Evolutionary conservation across 371 early-diverging fungal genomes (phyloP).

Genomic region (Rhizopus stolonifer): DNA sequence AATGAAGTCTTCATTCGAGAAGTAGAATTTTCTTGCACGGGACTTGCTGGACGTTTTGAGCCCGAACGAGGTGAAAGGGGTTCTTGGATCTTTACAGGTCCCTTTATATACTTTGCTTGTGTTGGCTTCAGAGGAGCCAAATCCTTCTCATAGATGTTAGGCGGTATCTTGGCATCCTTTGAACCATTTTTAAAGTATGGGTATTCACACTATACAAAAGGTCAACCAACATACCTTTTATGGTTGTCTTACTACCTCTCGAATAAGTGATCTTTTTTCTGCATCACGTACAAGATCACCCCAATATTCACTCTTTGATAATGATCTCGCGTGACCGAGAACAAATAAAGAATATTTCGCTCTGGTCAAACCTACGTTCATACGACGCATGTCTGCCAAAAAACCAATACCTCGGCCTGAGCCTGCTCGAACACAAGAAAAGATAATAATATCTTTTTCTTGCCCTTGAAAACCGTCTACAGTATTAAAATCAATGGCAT

Average conservation of each 20-base stretch:
- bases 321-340: slow-evolving; percentile 74
- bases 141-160: slow-evolving; percentile 18
- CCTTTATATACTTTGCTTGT: slow-evolving; percentile 1
- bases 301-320: slow-evolving; percentile 70
- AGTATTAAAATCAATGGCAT: slow-evolving; percentile 90
- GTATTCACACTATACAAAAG: slow-evolving; percentile 16
- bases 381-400: slow-evolving; percentile 81
- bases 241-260: slow-evolving; percentile 37
- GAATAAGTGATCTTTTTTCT: slow-evolving; percentile 41
- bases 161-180: slow-evolving; percentile 7
- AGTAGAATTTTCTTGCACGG: slow-evolving; percentile 4
- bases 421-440: slow-evolving; percentile 92
- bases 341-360: slow-evolving; percentile 89
- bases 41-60: neutral
- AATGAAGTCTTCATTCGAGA: no score
- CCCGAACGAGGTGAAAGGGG: slow-evolving; percentile 1
- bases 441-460: slow-evolving; percentile 95
- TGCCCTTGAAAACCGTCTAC: slow-evolving; percentile 99
- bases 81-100: slow-evolving; percentile 7
- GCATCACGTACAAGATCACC: slow-evolving; percentile 64
- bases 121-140: neutral
- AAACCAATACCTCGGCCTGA: slow-evolving; percentile 83
- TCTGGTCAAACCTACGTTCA: slow-evolving; percentile 96
- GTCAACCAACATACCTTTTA: neutral
- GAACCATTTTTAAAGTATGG: slow-evolving; percentile 22